Base-by-base conservation (phyloP, 2,329 filamentous ascomycete species). In the Colletotrichum caudatum region DNA sequence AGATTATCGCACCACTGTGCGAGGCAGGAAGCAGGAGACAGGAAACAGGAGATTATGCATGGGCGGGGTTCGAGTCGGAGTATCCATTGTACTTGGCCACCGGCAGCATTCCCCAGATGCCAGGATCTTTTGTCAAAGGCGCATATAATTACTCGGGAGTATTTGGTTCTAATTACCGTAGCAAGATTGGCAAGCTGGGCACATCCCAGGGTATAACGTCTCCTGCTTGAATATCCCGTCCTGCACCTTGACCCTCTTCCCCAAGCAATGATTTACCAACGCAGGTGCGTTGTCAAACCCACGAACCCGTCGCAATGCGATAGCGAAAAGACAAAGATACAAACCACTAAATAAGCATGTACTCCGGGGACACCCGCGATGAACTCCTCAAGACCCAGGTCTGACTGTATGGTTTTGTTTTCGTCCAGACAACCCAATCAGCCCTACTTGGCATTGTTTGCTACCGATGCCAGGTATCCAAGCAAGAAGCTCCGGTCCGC, bases 401-500 rank as follows among this genome's bases (percentile, higher is more conserved):
- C n/a, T 51, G 33, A 2, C n/a, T 50, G n/a, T 48, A 35, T 14
- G n/a, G 16, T 12, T 23, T n/a, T 23, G 16, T 12, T 23, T n/a
- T 23, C 18, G 33, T 63, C 41, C 60, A 39, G 39, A 26, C 59
- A 23, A 29, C 5, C n/a, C 35, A n/a, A 20, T 20, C 20, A 14
- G 35, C n/a, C 35, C 60, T 72, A 72, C 37, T 72, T 72, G 16
- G 35, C 78, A 54, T 77, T 82, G 46, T 82, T 82, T 14, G 85
- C 84, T 3, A 85, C 83, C 35, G 84, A 84, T 74, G 93, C 89
- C 76, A 97, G 82, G 78, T 94, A 96, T 12, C 89, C 91, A 63
- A 96, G 84, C 78, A 97, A 82, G 76, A 96, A 96, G 20, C 86
- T 91, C 78, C 93, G 91, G 75, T 96, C 91, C 0, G 89, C 91